These are phyloP conservation scores for Fomitopsis betulina DNA, from an alignment of 1,284 basidiomycete species.

Conservation along the genomic window DNA sequence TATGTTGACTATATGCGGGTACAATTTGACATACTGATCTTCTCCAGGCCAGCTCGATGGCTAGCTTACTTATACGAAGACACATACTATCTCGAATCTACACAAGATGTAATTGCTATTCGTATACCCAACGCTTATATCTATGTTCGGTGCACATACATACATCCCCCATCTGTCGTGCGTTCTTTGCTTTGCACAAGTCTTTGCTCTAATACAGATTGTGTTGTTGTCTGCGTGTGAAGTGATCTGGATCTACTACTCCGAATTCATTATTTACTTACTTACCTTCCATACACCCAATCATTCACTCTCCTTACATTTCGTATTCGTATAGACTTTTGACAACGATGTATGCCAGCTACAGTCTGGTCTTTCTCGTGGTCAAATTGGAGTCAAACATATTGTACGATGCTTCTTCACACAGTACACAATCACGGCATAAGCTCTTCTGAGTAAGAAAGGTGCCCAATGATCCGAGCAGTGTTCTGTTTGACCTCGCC, in stretches of 20 bases:
- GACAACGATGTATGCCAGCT: no score
- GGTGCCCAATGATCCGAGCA: slow-evolving; percentile 32
- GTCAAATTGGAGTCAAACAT: neutral
- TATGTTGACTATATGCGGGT: neutral
- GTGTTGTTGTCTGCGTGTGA: no score
- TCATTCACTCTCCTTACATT: no score
- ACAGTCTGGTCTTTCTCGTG: no score
- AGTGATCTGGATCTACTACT: no score
- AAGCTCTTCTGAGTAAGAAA: neutral
- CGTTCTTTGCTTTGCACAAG: neutral
- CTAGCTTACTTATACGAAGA: neutral
- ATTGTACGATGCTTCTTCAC: neutral
- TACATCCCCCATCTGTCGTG: neutral
- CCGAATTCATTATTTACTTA: no score
- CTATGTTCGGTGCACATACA: no score
- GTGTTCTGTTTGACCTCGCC: slow-evolving; percentile 41
- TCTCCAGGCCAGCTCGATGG: no score
- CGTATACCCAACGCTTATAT: neutral
- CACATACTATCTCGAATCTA: neutral
- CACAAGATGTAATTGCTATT: neutral
- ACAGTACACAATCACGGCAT: neutral
- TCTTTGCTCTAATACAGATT: neutral
- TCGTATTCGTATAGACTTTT: no score
- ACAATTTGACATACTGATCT: neutral
- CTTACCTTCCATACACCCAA: no score